Evolutionary conservation across 2,329 filamentous ascomycete genomes (phyloP).

Genomic region (Fusarium nurragi): DNA sequence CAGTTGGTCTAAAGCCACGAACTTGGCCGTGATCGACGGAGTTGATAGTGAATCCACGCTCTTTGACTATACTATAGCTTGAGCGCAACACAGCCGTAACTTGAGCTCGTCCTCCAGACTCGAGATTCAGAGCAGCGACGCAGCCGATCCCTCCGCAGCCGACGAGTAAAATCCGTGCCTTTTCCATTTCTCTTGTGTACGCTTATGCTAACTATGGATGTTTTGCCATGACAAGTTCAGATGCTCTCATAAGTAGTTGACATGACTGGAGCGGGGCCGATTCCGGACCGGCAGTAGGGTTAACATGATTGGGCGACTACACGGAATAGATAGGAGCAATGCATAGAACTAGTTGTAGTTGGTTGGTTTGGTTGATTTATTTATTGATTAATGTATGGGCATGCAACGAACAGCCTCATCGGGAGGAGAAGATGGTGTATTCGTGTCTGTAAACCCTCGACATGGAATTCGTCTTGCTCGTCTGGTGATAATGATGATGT

Average conservation of each 20-base stretch:
- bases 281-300: neutral
- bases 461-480: constrained; percentile 7
- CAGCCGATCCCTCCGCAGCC: constrained; percentile 42
- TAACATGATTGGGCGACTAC: constrained; percentile 21
- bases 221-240: neutral
- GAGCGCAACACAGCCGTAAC: constrained; percentile 42
- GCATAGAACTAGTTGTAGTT: neutral
- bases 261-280: constrained; percentile 21
- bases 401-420: neutral
- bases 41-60: constrained; percentile 37
- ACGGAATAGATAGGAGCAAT: neutral
- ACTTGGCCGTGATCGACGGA: constrained; percentile 41
- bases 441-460: constrained; percentile 3
- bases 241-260: neutral
- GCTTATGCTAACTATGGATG: neutral
- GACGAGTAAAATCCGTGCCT: constrained; percentile 31
- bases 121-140: constrained; percentile 39
- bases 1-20: constrained; percentile 31
- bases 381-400: neutral
- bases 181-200: constrained; percentile 15
- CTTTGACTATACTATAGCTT: constrained; percentile 37
- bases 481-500: neutral
- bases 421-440: neutral
- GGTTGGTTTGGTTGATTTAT: too few species aligned
- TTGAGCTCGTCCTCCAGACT: constrained; percentile 32